Evolutionary conservation across 441 rosid genomes (phyloP).

Genomic region (Mallotus repandus): DNA sequence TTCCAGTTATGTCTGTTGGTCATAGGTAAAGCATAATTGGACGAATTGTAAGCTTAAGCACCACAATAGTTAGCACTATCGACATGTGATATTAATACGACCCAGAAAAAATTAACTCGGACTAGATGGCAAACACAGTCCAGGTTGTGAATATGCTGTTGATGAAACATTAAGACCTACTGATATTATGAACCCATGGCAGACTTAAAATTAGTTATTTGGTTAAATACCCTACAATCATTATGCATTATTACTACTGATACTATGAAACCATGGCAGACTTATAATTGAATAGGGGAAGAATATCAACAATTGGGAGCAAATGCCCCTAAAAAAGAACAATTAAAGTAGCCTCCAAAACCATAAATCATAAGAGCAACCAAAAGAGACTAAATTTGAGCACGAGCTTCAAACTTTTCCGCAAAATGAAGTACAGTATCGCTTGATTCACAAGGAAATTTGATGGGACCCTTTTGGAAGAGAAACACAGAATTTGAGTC

Average conservation of each 20-base stretch:
- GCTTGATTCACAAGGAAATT: neutral
- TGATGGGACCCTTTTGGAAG: neutral
- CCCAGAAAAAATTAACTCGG: neutral
- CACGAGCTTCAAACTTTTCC: too few relatives aligned
- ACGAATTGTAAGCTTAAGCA: neutral
- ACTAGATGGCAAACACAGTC: neutral
- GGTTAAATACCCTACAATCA: neutral
- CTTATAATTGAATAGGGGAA: neutral
- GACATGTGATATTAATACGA: neutral
- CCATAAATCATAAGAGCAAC: neutral
- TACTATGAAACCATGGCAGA: neutral
- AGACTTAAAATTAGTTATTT: too few relatives aligned
- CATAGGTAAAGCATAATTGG: neutral
- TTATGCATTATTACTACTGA: neutral
- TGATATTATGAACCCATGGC: too few relatives aligned
- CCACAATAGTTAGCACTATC: neutral
- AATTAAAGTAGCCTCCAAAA: too few relatives aligned
- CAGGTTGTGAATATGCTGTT: neutral
- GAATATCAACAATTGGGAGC: too few relatives aligned
- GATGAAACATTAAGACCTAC: too few relatives aligned
- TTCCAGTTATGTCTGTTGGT: too few relatives aligned
- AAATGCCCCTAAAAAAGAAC: too few relatives aligned
- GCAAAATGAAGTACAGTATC: neutral
- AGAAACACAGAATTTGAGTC: neutral
- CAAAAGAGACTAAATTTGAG: too few relatives aligned